These are phyloP conservation scores for Cystobasidium tubakii DNA, from an alignment of 768 basidiomycete species.

Conservation along the genomic window DNA sequence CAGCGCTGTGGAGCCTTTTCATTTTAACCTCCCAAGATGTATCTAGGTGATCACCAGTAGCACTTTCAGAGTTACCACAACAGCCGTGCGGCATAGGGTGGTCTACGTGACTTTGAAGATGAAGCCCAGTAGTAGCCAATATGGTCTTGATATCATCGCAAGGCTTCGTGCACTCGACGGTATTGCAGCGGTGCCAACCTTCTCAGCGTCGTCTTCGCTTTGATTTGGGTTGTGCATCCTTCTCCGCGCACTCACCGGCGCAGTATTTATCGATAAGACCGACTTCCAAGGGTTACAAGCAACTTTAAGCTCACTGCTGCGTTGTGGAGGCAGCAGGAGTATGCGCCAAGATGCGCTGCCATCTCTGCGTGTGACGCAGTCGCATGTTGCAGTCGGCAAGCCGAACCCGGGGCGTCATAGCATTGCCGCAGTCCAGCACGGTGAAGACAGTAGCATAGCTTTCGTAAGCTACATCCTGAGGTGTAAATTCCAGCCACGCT, in stretches of 20 bases:
- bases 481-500: neutral
- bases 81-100: too few relatives aligned
- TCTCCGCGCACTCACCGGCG: neutral
- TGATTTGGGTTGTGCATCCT: too few relatives aligned
- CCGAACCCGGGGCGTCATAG: slow-evolving; percentile 12
- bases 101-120: too few relatives aligned
- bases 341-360: slow-evolving; percentile 22
- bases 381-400: slow-evolving; percentile 11
- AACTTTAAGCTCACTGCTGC: neutral
- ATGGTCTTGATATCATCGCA: too few relatives aligned
- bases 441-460: neutral
- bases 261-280: neutral
- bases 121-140: too few relatives aligned
- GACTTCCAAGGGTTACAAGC: neutral
- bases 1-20: too few relatives aligned
- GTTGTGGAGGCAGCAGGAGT: neutral
- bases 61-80: too few relatives aligned
- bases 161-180: too few relatives aligned
- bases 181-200: neutral
- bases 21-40: too few relatives aligned
- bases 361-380: slow-evolving; percentile 9
- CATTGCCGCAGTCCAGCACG: neutral
- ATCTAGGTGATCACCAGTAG: too few relatives aligned
- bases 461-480: slow-evolving; percentile 7
- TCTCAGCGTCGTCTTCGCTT: too few relatives aligned